Evolutionary conservation across 257 asterid species (phyloP).

Genomic region (Marsdenia floribunda): DNA sequence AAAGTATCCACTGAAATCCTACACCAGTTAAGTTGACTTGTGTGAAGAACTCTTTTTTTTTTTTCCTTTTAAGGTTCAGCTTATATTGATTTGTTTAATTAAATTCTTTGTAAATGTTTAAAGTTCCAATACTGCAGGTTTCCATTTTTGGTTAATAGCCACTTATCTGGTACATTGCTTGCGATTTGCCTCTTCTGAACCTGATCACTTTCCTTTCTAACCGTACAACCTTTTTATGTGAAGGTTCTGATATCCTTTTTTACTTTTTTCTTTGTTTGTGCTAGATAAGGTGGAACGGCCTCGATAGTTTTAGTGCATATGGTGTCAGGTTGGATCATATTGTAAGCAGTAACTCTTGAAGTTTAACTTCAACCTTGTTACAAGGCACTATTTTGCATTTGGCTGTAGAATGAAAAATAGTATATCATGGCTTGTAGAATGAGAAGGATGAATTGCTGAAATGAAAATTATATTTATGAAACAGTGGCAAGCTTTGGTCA

Average conservation of each 20-base stretch:
- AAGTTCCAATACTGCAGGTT: background rate
- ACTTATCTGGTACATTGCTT: background rate
- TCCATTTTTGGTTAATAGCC: background rate
- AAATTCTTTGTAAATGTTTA: background rate
- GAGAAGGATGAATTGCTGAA: slow-evolving; percentile 59
- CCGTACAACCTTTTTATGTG: background rate
- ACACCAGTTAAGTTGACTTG: background rate
- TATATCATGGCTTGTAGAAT: slow-evolving; percentile 46
- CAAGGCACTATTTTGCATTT: slow-evolving; percentile 14
- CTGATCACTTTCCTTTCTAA: background rate
- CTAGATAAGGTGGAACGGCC: slow-evolving; percentile 57
- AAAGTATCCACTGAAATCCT: background rate
- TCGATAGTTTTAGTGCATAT: slow-evolving; percentile 41
- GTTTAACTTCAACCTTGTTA: background rate
- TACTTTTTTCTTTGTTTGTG: slow-evolving; percentile 10
- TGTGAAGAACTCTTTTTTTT: background rate
- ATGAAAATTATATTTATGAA: slow-evolving; percentile 63
- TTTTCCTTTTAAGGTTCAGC: background rate
- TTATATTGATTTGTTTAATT: background rate
- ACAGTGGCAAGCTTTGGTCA: slow-evolving; percentile 93
- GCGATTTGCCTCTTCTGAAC: background rate
- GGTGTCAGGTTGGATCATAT: slow-evolving; percentile 73
- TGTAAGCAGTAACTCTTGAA: slow-evolving; percentile 39
- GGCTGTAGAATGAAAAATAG: slow-evolving; percentile 24
- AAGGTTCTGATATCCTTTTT: background rate